Evolutionary conservation across 192 early-diverging fungal genomes (phyloP).

Genomic region (Borealophlyctis nickersoniae): DNA sequence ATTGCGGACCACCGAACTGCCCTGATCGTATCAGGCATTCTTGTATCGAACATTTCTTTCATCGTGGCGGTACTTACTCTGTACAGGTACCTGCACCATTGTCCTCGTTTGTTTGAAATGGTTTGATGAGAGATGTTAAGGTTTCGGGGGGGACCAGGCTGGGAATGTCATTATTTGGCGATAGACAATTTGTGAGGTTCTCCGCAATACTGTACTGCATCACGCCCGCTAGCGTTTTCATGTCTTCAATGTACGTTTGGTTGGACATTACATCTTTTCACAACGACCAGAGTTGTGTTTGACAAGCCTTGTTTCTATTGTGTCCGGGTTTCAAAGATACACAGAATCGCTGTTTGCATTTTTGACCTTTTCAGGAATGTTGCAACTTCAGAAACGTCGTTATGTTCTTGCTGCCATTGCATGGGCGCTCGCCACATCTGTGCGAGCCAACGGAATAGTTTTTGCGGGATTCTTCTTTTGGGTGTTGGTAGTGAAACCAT

Average conservation of each 20-base stretch:
- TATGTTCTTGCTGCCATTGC: conserved; percentile 61
- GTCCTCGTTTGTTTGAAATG: neutral
- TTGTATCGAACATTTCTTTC: conserved; percentile 75
- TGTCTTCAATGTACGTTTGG: conserved; percentile 73
- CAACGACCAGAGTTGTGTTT: no score
- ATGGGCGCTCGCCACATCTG: conserved; percentile 55
- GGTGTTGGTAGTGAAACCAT: conserved; percentile 45
- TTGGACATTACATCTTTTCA: no score
- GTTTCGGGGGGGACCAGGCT: no score
- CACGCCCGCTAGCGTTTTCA: conserved; percentile 78
- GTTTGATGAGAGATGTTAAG: no score
- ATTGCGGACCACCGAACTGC: no score
- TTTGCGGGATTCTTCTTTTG: conserved; percentile 84
- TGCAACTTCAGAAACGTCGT: conserved; percentile 38
- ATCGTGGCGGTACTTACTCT: conserved; percentile 67
- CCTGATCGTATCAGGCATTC: no score
- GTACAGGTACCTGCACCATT: conserved; percentile 50
- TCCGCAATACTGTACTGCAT: conserved; percentile 70
- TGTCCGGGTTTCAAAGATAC: conserved; percentile 36
- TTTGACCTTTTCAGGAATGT: conserved; percentile 78
- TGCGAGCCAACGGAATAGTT: conserved; percentile 77
- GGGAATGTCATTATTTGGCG: neutral
- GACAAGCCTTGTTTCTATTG: conserved; percentile 25
- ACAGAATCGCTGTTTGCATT: conserved; percentile 83
- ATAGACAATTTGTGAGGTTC: conserved; percentile 35